Percentiles rank a stretch among this genome's conserved stretches.
Evolutionary conservation across 2,329 filamentous ascomycete species (phyloP).

Genomic region (Paecilomyces formosus): DNA sequence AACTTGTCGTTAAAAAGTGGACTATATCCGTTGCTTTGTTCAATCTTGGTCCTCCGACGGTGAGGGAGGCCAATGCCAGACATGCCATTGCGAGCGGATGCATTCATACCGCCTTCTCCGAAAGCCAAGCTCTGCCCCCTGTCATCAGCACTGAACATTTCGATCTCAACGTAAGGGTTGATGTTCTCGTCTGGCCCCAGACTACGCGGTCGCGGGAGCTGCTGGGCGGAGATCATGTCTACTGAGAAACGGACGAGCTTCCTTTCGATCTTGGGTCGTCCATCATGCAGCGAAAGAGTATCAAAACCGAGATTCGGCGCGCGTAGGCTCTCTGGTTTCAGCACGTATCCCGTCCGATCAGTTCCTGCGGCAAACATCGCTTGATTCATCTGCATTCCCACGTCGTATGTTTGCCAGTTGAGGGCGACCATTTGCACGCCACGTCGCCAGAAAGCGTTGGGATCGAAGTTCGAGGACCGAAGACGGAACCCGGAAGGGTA

Average conservation of each 20-base stretch:
- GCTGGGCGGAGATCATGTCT: constrained; percentile 86
- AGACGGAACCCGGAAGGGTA: constrained; percentile 81
- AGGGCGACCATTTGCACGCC: constrained; percentile 96
- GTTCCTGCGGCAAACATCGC: constrained; percentile 92
- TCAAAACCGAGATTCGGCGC: constrained; percentile 15
- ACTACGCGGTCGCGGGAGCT: constrained; percentile 74
- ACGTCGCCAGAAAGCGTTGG: constrained; percentile 84
- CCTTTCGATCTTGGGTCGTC: constrained; percentile 58
- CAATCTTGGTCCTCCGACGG: constrained; percentile 70
- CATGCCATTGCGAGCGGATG: constrained; percentile 56
- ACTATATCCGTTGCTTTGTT: constrained; percentile 87
- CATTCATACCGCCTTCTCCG: constrained; percentile 59
- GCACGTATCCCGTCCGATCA: constrained; percentile 83
- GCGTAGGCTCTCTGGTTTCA: constrained; percentile 83
- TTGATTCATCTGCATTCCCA: constrained; percentile 92
- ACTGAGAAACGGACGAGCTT: constrained; percentile 80
- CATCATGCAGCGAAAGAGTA: constrained; percentile 17
- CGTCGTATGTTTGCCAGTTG: constrained; percentile 97
- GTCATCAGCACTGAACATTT: constrained; percentile 90
- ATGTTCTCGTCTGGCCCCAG: constrained; percentile 67
- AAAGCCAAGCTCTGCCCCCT: constrained; percentile 67
- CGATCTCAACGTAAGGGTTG: constrained; percentile 90
- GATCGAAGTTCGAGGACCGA: constrained; percentile 88
- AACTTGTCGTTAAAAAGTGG: constrained; percentile 77
- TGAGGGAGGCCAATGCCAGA: constrained; percentile 65